Evolutionary conservation across 2,329 filamentous ascomycete genomes (phyloP), one percentile per base, ranked within the genome.

Genomic region (Neofusicoccum umdonicola): DNA sequence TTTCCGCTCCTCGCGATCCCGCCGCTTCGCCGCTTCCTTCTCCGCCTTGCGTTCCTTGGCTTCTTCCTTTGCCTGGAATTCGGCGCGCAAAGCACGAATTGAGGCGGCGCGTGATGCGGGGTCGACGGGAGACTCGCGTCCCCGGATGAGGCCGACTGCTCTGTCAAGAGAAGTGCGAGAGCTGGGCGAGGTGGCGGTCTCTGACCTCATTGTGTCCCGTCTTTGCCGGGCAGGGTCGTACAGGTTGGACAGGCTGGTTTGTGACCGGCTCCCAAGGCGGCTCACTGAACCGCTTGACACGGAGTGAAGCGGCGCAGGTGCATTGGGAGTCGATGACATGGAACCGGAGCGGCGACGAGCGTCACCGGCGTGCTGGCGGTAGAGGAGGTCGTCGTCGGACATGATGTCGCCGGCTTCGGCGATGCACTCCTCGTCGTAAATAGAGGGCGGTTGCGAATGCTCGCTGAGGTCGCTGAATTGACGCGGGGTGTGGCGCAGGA

Each of bases 61-160:
- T 3, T 82, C 83, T 73, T 87, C 84, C 68, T 85, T 85, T 68
- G 87, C 84, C 65, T 84, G 80, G 71, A 87, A 87, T 37, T 85
- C 85, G 58, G 82, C 78, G 6, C 86, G 81, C 4, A 84, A 82
- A 50, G 83, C 84, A 63, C 83, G 81, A 9, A 88, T 84, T 3
- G 81, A 81, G 17, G 85, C 84, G 47, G 84, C 84, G 44, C 84
- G 81, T 4, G 82, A 81, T 35, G 81, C 78, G 7, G 84, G 79
- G 68, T 87, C 85, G 15, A 74, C 69, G 9, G 76, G 75, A 9
- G 78, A 79, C 64, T 83, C 83, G 39, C 81, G 77, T 31, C 79
- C 81, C 58, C 79, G 81, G 69, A 84, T 74, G 68, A 82, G 79
- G 56, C 81, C 80, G 67, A 86, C 83, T 22, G 83, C 80, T 67